These are phyloP conservation scores for Lactifluus volemus DNA, from an alignment of 768 basidiomycete genomes.

Conservation along the genomic window DNA sequence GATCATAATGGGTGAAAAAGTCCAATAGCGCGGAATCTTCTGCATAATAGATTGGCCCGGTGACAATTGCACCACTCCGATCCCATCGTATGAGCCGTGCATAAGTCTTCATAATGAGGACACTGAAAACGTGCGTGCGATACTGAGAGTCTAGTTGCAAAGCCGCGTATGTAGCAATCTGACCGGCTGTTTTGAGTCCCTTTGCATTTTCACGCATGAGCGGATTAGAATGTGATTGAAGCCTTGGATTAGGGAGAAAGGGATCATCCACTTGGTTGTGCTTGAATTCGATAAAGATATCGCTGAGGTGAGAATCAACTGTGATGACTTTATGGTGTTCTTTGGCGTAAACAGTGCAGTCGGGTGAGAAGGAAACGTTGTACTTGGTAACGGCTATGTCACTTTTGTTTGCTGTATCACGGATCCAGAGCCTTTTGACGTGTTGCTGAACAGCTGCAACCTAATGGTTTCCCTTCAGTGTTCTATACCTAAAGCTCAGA, in stretches of 20 bases:
- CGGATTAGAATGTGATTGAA: too few relatives aligned
- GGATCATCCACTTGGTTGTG: background rate
- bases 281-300: background rate
- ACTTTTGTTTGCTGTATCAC: background rate
- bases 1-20: background rate
- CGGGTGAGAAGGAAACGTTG: background rate
- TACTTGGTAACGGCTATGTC: background rate
- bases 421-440: background rate
- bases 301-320: background rate
- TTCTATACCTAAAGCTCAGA: background rate
- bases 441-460: background rate
- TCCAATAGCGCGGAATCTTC: background rate
- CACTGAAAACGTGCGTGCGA: too few relatives aligned
- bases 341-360: background rate
- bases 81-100: too few relatives aligned
- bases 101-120: too few relatives aligned
- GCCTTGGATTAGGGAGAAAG: background rate
- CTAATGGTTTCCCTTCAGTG: background rate
- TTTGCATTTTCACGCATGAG: too few relatives aligned
- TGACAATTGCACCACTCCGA: background rate
- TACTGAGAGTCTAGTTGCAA: too few relatives aligned
- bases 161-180: too few relatives aligned
- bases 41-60: too few relatives aligned
- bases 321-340: background rate
- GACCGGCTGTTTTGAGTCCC: too few relatives aligned